A percentile compares a stretch with the other conserved stretches of the same genome.
Conservation (phyloP, 164 flowering plant genomes). For the Platanus orientalis region DNA sequence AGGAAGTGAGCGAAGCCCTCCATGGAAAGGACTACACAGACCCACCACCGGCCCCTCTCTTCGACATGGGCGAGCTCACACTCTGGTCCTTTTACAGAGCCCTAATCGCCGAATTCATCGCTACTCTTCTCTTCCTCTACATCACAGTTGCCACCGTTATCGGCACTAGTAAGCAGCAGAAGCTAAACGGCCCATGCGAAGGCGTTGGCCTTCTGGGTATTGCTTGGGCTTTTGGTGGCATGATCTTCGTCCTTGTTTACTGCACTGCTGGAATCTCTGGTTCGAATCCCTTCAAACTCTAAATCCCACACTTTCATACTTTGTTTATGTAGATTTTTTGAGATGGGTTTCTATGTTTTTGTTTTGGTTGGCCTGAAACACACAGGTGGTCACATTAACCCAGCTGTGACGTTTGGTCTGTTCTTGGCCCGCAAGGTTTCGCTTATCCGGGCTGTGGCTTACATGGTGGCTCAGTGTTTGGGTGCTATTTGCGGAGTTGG, state of each 20-base stretch:
- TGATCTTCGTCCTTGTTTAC: conserved; percentile 45
- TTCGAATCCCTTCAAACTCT: background rate
- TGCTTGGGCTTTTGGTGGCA: conserved; percentile 47
- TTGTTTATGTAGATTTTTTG: background rate
- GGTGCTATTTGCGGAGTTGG: conserved; percentile 48
- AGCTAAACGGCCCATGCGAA: conserved; percentile 22
- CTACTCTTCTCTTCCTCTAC: conserved; percentile 42
- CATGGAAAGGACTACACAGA: conserved; percentile 40
- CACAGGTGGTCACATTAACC: conserved; percentile 46
- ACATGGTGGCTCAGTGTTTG: conserved; percentile 40
- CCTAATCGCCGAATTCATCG: conserved; percentile 39
- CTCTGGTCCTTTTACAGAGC: conserved; percentile 45
- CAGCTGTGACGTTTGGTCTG: conserved; percentile 47
- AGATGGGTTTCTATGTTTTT: background rate
- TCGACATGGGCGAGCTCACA: conserved; percentile 32
- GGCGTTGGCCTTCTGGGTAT: conserved; percentile 40
- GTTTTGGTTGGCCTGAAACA: background rate
- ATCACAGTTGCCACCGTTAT: conserved; percentile 36
- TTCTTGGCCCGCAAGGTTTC: conserved; percentile 44
- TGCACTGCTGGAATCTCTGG: conserved; percentile 50
- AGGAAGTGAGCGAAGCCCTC: conserved; percentile 28
- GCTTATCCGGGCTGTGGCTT: conserved; percentile 28
- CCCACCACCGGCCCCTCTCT: conserved; percentile 43
- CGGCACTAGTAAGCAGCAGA: conserved; percentile 24
- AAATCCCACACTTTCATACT: background rate